Evolutionary conservation across 1,284 basidiomycete genomes (phyloP).

Genomic region (Rhodotorula glutinis): DNA sequence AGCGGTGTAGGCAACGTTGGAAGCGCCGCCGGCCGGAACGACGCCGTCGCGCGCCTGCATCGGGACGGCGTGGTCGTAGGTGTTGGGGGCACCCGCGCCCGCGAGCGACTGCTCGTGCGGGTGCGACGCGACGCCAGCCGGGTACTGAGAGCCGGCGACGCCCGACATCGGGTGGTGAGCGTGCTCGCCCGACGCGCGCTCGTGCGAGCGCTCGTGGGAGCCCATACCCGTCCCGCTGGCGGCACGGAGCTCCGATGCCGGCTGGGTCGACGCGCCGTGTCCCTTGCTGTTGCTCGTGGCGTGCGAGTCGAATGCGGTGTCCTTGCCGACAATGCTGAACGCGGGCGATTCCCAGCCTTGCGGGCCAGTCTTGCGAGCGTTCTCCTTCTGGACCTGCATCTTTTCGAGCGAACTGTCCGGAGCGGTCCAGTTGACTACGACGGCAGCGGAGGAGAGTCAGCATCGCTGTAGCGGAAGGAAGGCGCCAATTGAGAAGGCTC

Average conservation of each 20-base stretch:
- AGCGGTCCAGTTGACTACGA: slow-evolving; percentile 3
- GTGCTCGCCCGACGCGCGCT: no score
- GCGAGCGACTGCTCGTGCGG: no score
- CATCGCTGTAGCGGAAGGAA: slow-evolving; percentile 57
- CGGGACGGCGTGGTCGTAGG: no score
- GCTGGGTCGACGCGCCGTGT: slow-evolving; percentile 1
- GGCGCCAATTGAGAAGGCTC: slow-evolving; percentile 48
- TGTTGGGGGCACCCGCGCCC: no score
- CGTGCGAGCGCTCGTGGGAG: no score
- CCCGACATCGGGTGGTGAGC: no score
- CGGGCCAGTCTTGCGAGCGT: slow-evolving; percentile 7
- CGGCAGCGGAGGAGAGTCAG: neutral
- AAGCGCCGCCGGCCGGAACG: no score
- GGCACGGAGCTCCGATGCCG: neutral
- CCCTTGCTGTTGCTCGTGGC: neutral
- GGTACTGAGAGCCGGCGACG: no score
- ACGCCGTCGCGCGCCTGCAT: no score
- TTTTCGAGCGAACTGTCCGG: slow-evolving; percentile 20
- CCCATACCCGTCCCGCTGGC: no score
- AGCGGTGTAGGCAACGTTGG: no score
- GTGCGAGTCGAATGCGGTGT: neutral
- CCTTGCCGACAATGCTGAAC: slow-evolving; percentile 27
- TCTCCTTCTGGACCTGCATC: slow-evolving; percentile 16
- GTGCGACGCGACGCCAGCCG: no score
- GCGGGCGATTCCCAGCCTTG: slow-evolving; percentile 26